Conservation (phyloP, 768 basidiomycete species). For the Leucocoprinus sp. region DNA sequence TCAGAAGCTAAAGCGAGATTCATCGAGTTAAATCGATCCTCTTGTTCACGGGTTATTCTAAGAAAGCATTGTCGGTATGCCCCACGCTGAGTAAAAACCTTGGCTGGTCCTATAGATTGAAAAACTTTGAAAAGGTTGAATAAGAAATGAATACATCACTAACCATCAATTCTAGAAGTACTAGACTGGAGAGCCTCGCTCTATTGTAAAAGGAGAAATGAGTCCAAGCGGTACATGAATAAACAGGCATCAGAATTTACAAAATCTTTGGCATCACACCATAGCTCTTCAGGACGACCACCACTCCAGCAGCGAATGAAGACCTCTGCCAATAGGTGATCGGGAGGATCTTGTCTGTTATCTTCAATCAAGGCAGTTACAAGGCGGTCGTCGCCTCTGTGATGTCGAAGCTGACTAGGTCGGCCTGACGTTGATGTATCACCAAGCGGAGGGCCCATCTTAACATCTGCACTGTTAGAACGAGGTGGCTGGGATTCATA, state of each 20-base stretch:
- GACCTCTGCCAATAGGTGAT: conserved; percentile 60
- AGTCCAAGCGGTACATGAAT: neutral
- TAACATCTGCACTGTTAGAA: neutral
- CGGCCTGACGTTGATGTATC: conserved; percentile 5
- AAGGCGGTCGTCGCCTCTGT: conserved; percentile 32
- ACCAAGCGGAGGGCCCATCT: conserved; percentile 7
- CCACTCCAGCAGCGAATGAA: conserved; percentile 28
- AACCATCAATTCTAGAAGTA: conserved; percentile 66
- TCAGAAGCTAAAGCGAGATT: conserved; percentile 48
- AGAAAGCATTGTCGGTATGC: conserved; percentile 64
- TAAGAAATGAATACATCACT: conserved; percentile 3
- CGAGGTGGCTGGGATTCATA: conserved; percentile 3
- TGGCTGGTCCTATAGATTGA: conserved; percentile 48
- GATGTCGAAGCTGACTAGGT: conserved; percentile 9
- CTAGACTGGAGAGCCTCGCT: conserved; percentile 48
- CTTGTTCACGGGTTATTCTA: conserved; percentile 46
- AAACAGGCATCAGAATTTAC: conserved; percentile 22
- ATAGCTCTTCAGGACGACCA: conserved; percentile 40
- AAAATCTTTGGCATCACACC: conserved; percentile 65
- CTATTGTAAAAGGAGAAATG: conserved; percentile 18
- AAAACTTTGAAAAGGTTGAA: conserved; percentile 4
- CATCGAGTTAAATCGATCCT: conserved; percentile 41
- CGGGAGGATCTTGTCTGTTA: conserved; percentile 40
- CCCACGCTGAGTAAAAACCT: conserved; percentile 57
- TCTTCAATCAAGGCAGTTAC: conserved; percentile 66